phyloP scores from a whole-genome alignment of 768 basidiomycete genomes.

The Russula foetens region DNA sequence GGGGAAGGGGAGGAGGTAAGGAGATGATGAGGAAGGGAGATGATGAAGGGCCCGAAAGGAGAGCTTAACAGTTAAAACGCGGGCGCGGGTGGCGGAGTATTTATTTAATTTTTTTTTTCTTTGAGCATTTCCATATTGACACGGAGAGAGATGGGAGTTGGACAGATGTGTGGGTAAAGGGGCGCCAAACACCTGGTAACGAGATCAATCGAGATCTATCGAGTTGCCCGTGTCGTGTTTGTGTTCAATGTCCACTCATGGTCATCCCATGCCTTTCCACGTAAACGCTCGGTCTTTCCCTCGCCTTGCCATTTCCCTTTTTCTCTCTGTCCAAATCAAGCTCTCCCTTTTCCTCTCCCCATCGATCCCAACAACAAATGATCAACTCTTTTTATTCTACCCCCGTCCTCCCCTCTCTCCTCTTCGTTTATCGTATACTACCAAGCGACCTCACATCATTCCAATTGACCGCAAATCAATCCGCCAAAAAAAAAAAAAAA shows the following conservation, averaged over 20 bases:
- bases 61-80: conserved; percentile 9
- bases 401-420: background rate
- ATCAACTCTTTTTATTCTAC: background rate
- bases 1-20: background rate
- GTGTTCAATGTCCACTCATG: too few relatives aligned
- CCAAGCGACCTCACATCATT: background rate
- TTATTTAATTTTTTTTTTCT: conserved; percentile 4
- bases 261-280: background rate
- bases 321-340: conserved; percentile 5
- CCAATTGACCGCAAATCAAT: too few relatives aligned
- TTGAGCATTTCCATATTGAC: too few relatives aligned
- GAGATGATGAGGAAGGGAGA: background rate
- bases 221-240: too few relatives aligned
- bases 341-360: conserved; percentile 1
- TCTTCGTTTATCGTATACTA: too few relatives aligned
- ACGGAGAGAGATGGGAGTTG: too few relatives aligned
- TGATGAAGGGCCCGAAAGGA: background rate
- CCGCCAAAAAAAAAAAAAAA: too few relatives aligned
- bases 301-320: background rate
- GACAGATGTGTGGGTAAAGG: background rate
- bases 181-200: background rate
- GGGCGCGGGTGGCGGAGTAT: conserved; percentile 1
- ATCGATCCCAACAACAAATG: conserved; percentile 1
- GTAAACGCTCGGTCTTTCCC: conserved; percentile 15
- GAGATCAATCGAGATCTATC: conserved; percentile 6